These are phyloP conservation scores for Pholiota conissans DNA, from an alignment of 768 basidiomycete species.

Conservation along the genomic window DNA sequence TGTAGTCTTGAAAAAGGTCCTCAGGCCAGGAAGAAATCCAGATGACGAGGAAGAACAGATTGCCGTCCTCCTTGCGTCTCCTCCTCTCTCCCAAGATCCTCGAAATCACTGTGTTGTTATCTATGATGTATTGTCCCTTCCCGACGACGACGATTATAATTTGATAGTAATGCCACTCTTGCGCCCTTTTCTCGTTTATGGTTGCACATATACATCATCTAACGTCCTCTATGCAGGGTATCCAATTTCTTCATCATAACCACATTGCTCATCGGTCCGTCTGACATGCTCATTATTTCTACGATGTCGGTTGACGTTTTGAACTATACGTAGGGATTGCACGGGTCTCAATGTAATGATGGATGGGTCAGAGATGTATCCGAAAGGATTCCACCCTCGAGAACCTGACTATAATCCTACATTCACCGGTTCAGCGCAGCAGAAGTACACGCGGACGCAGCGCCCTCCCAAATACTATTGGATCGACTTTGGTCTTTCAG, in stretches of 20 bases:
- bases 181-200: slow-evolving; percentile 4
- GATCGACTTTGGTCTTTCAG: slow-evolving; percentile 38
- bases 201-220: background rate
- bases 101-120: slow-evolving; percentile 16
- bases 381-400: slow-evolving; percentile 21
- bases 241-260: slow-evolving; percentile 16
- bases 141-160: slow-evolving; percentile 17
- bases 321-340: slow-evolving; percentile 22
- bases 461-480: slow-evolving; percentile 33
- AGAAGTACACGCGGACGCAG: slow-evolving; percentile 26
- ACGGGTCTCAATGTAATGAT: slow-evolving; percentile 20
- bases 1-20: slow-evolving; percentile 19
- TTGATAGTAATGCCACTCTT: slow-evolving; percentile 34
- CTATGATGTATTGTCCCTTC: slow-evolving; percentile 5
- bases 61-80: slow-evolving; percentile 7
- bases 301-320: too few species aligned
- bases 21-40: background rate
- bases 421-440: slow-evolving; percentile 11
- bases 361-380: slow-evolving; percentile 16
- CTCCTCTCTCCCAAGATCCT: slow-evolving; percentile 7
- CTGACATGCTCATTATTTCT: too few species aligned
- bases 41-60: slow-evolving; percentile 9
- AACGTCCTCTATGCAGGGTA: slow-evolving; percentile 7
- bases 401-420: slow-evolving; percentile 18
- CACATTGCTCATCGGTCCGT: slow-evolving; percentile 21